Base-by-base conservation (phyloP, 2,329 filamentous ascomycete species). In the Erysiphe pulchra region DNA sequence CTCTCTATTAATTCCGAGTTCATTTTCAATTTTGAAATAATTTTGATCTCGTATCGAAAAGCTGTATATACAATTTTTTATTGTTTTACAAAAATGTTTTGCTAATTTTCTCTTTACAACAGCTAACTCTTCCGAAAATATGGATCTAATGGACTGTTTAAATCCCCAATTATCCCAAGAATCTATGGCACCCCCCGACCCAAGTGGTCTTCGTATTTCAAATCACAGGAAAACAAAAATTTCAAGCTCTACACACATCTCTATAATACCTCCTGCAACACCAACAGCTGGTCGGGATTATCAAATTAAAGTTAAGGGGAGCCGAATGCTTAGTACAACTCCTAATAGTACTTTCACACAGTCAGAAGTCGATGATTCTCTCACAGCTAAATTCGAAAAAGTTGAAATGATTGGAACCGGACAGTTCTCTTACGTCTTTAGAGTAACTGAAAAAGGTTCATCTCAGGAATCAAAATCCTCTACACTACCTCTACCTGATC, bases 381-480 rank as follows among this genome's bases (percentile, higher is more conserved):
- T 94, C 45, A 73, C 73, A 12, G 70, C 74, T 3, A 75, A 80
- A 46, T 98, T 98, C 57, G 75, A 79, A 46, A 80, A 78, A 49
- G 79, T 92, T 12, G 80, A 84, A 53, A 69, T 77, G 48, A 71
- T 87, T 51, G 87, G 87, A 42, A 77, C 77, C 48, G 90, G 90
- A 47, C 87, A 94, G 59, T 98, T 98, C 57, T 95, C 90, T 0
- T 74, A 80, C 47, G 90, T 98, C 0, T 98, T 84, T 60, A 75
- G 79, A 33, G 86, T 93, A 4, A 73, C 73, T 13, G 63, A 69
- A 47, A 50, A 47, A 16, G 34, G 48, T 9, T 42, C 50, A 54
- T 61, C 34, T 56, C 61, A 52, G 53, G 39, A 40, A n/a, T 5
- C 18, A 9, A 33, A 59, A 55, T 62, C 68, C n/a, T 67, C 73